phyloP scores from a whole-genome alignment of 2,329 filamentous ascomycete genomes.

The Penicillium aurantiogriseum region DNA sequence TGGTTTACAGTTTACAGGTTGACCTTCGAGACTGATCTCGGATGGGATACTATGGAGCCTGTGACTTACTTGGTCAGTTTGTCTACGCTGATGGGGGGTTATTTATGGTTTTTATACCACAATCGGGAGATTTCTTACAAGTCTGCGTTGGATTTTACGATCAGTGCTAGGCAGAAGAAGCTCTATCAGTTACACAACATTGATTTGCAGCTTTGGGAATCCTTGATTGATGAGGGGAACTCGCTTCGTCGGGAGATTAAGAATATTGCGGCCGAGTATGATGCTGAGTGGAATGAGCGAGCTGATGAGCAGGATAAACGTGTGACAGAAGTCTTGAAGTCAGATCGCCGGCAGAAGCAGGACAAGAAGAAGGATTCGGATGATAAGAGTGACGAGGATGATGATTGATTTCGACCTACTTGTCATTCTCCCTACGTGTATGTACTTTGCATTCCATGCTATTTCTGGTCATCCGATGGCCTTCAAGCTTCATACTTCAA shows the following conservation, averaged over 20 bases:
- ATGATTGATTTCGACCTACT: constrained; percentile 18
- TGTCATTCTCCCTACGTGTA: not conserved
- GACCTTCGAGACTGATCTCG: constrained; percentile 69
- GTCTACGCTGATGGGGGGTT: constrained; percentile 81
- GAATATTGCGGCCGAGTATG: constrained; percentile 78
- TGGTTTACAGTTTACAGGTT: constrained; percentile 75
- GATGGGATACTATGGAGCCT: constrained; percentile 90
- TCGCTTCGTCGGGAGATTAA: constrained; percentile 74
- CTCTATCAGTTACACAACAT: constrained; percentile 76
- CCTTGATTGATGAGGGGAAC: constrained; percentile 76
- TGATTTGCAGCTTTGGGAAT: constrained; percentile 73
- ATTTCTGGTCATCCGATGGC: not conserved
- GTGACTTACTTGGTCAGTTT: constrained; percentile 88
- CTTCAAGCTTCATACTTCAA: constrained; percentile 1
- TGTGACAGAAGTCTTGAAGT: constrained; percentile 53
- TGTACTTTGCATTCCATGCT: constrained; percentile 4
- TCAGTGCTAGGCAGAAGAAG: constrained; percentile 71
- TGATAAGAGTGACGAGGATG: constrained; percentile 31
- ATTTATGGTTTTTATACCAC: constrained; percentile 91
- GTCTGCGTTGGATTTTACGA: constrained; percentile 81
- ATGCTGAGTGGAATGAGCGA: constrained; percentile 83
- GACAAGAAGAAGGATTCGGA: constrained; percentile 26
- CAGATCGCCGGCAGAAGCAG: constrained; percentile 47
- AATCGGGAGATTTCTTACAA: constrained; percentile 86
- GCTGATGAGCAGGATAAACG: constrained; percentile 66